A percentile compares a stretch with the other conserved stretches of the same genome.
phyloP scores from a whole-genome alignment of 306 rosid species.

The Acacia crassicarpa region DNA sequence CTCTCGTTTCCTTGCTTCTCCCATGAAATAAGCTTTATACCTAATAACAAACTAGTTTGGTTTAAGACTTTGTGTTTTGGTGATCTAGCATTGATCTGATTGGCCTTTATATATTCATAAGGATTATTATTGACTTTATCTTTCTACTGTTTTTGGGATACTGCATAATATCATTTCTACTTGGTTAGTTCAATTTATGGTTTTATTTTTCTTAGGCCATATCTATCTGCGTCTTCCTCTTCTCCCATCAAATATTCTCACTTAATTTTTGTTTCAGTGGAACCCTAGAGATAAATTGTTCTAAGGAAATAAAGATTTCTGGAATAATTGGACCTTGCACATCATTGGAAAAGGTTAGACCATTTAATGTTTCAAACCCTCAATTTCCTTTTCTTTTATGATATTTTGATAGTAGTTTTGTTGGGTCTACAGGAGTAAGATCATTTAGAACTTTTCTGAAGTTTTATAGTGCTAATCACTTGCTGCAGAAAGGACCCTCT shows the following conservation, averaged over 20 bases:
- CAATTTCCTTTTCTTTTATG: constrained; percentile 18
- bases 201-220: background rate
- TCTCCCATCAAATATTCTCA: constrained; percentile 21
- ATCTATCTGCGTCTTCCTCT: background rate
- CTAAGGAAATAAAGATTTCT: constrained; percentile 87
- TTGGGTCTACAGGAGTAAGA: background rate
- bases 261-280: constrained; percentile 57
- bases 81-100: background rate
- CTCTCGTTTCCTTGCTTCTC: background rate
- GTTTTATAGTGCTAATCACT: constrained; percentile 33
- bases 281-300: constrained; percentile 80
- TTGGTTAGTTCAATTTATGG: background rate
- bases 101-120: background rate
- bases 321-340: constrained; percentile 94
- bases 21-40: background rate
- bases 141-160: constrained; percentile 13
- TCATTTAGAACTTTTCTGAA: constrained; percentile 5
- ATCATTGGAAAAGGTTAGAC: constrained; percentile 82
- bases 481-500: constrained; percentile 82
- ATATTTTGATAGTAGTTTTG: constrained; percentile 12
- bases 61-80: background rate
- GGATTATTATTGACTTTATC: background rate
- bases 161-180: background rate
- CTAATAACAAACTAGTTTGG: background rate
- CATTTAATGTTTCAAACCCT: constrained; percentile 19